These are phyloP conservation scores for Spiromyces aspiralis DNA, from an alignment of 371 early-diverging fungal species.

Conservation along the genomic window DNA sequence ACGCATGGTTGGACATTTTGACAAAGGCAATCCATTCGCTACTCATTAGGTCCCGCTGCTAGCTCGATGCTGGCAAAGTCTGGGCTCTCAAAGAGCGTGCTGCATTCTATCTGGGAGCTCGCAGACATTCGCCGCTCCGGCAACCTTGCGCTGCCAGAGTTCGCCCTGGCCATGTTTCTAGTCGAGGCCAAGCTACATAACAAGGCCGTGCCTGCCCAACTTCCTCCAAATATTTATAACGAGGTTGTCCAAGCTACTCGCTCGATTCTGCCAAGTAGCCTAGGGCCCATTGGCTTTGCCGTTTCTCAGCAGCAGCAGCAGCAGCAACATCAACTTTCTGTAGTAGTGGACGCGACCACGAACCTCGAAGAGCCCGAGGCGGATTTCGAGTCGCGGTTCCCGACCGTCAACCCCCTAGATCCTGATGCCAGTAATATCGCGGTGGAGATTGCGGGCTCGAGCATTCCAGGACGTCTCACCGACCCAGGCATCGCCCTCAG, in stretches of 20 bases:
- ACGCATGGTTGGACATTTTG: too few relatives aligned
- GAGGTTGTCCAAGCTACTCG: slow-evolving; percentile 8
- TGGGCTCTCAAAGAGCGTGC: background rate
- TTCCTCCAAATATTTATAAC: slow-evolving; percentile 23
- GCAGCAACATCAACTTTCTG: background rate
- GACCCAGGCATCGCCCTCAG: background rate
- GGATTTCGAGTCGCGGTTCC: slow-evolving; percentile 15
- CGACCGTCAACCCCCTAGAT: slow-evolving; percentile 6
- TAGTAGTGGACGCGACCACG: background rate
- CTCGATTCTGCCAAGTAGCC: background rate
- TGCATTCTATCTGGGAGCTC: slow-evolving; percentile 20
- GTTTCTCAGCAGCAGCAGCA: background rate
- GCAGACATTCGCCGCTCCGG: slow-evolving; percentile 20
- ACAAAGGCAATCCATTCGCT: too few relatives aligned
- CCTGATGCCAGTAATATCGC: slow-evolving; percentile 1
- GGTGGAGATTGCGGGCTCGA: background rate
- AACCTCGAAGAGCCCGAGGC: slow-evolving; percentile 2
- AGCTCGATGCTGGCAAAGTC: slow-evolving; percentile 1
- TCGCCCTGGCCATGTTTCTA: slow-evolving; percentile 39
- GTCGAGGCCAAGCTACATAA: slow-evolving; percentile 24
- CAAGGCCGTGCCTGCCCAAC: slow-evolving; percentile 21
- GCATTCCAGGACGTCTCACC: too few relatives aligned
- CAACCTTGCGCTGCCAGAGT: slow-evolving; percentile 34
- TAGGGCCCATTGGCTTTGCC: background rate
- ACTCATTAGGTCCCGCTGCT: background rate